phyloP scores from a whole-genome alignment of 2,329 filamentous ascomycete genomes.

The Fusarium continuum region DNA sequence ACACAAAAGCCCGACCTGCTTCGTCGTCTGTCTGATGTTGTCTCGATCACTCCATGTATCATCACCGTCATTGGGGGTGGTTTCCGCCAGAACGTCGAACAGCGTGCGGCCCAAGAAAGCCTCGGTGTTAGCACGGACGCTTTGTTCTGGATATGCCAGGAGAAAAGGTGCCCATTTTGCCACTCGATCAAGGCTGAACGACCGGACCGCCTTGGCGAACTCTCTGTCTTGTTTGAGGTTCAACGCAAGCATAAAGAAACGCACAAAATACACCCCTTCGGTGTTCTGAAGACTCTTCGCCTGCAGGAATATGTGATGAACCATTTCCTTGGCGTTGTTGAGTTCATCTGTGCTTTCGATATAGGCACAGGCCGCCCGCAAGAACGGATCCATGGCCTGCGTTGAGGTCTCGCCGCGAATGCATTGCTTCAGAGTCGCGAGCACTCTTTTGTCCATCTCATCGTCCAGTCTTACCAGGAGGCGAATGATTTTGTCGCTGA shows the following conservation, averaged over 20 bases:
- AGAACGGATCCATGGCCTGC: constrained; percentile 62
- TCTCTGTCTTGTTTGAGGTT: constrained; percentile 43
- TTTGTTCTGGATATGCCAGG: constrained; percentile 57
- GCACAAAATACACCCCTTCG: constrained; percentile 60
- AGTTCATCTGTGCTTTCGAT: constrained; percentile 54
- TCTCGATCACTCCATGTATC: constrained; percentile 44
- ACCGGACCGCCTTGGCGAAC: constrained; percentile 32
- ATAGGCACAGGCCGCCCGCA: constrained; percentile 66
- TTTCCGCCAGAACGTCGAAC: constrained; percentile 48
- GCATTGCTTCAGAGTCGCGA: constrained; percentile 61
- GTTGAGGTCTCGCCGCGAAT: constrained; percentile 57
- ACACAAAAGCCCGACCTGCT: constrained; percentile 56
- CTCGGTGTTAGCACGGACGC: constrained; percentile 55
- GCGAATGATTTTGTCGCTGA: constrained; percentile 65
- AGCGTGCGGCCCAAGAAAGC: constrained; percentile 56
- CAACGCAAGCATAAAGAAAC: constrained; percentile 51
- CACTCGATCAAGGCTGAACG: constrained; percentile 40
- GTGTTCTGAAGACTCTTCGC: constrained; percentile 55
- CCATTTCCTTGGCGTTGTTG: constrained; percentile 50
- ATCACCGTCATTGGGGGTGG: constrained; percentile 35
- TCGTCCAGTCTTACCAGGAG: constrained; percentile 64
- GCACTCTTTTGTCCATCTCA: constrained; percentile 61
- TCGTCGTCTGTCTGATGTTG: constrained; percentile 37
- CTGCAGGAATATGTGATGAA: constrained; percentile 56
- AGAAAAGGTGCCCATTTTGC: constrained; percentile 63